Conservation (phyloP, 495 filamentous ascomycete species). For the Staphylotrichum tortipilum region DNA sequence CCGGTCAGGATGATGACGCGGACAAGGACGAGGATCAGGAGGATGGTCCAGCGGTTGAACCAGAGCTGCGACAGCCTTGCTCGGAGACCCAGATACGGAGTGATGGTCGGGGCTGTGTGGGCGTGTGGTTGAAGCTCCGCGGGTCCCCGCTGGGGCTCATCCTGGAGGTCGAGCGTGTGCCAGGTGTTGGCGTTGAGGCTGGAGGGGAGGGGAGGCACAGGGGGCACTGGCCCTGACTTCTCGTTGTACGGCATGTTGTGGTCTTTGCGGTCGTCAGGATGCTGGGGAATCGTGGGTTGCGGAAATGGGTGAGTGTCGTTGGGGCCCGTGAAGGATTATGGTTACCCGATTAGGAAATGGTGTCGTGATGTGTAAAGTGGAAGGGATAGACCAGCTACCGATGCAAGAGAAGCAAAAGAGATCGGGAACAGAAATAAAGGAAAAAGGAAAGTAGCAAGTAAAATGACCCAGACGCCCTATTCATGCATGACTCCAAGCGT, state of each 20-base stretch:
- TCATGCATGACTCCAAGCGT: slow-evolving; percentile 13
- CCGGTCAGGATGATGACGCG: slow-evolving; percentile 67
- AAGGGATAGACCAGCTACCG: no score
- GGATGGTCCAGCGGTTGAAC: slow-evolving; percentile 95
- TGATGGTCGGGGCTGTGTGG: slow-evolving; percentile 44
- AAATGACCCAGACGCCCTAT: slow-evolving; percentile 9
- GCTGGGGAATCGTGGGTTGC: background rate
- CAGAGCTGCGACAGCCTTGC: slow-evolving; percentile 88
- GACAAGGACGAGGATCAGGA: slow-evolving; percentile 75
- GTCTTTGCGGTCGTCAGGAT: background rate
- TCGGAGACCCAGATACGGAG: slow-evolving; percentile 85
- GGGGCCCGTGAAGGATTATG: background rate
- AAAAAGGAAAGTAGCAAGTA: slow-evolving; percentile 7
- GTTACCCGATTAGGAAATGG: no score
- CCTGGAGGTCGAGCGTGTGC: slow-evolving; percentile 16
- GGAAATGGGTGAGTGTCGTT: no score
- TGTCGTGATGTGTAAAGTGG: slow-evolving; percentile 4
- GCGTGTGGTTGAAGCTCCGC: slow-evolving; percentile 14
- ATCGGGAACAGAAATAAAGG: no score
- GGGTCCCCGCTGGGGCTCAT: background rate
- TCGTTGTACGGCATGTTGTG: slow-evolving; percentile 20
- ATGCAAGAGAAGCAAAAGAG: no score
- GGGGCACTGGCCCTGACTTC: slow-evolving; percentile 15
- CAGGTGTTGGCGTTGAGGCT: slow-evolving; percentile 20
- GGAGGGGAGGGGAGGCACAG: slow-evolving; percentile 15